phyloP scores from a whole-genome alignment of 257 asterid genomes.

The Verbascum thapsus region DNA sequence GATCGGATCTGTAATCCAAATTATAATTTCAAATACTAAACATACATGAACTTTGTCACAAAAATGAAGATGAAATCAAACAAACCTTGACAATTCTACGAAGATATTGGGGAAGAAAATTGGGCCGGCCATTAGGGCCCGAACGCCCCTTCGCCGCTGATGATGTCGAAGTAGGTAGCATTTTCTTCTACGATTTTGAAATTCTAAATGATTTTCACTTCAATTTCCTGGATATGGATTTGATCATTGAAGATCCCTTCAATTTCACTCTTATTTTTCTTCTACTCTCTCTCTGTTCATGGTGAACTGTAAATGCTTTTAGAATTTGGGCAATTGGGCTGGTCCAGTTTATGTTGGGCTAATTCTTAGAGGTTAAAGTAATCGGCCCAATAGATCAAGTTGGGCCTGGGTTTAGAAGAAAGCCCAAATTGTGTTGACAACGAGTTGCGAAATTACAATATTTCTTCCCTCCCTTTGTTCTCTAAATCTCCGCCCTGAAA shows the following conservation, averaged over 20 bases:
- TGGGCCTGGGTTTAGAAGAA: no score
- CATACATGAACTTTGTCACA: background rate
- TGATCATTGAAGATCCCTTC: constrained; percentile 33
- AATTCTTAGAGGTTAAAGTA: background rate
- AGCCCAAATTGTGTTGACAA: background rate
- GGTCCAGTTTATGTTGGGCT: background rate
- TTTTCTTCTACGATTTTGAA: constrained; percentile 39
- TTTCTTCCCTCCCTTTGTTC: constrained; percentile 35
- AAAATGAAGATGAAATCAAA: constrained; percentile 1
- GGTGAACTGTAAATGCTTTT: constrained; percentile 29
- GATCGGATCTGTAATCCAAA: constrained; percentile 44
- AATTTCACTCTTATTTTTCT: constrained; percentile 19
- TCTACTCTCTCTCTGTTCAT: constrained; percentile 13
- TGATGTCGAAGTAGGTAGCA: constrained; percentile 83
- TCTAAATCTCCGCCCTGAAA: constrained; percentile 27
- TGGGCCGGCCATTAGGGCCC: constrained; percentile 67
- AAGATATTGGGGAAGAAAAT: constrained; percentile 78
- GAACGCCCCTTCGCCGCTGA: constrained; percentile 70
- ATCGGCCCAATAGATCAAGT: no score
- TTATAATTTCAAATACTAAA: constrained; percentile 4
- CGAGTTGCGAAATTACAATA: constrained; percentile 28
- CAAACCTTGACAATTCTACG: constrained; percentile 90
- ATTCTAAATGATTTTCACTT: constrained; percentile 26
- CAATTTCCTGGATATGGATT: constrained; percentile 3
- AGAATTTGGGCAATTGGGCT: constrained; percentile 11